These are phyloP conservation scores for Pilatotrama ljubarskyi DNA, from an alignment of 768 basidiomycete genomes.

Conservation along the genomic window DNA sequence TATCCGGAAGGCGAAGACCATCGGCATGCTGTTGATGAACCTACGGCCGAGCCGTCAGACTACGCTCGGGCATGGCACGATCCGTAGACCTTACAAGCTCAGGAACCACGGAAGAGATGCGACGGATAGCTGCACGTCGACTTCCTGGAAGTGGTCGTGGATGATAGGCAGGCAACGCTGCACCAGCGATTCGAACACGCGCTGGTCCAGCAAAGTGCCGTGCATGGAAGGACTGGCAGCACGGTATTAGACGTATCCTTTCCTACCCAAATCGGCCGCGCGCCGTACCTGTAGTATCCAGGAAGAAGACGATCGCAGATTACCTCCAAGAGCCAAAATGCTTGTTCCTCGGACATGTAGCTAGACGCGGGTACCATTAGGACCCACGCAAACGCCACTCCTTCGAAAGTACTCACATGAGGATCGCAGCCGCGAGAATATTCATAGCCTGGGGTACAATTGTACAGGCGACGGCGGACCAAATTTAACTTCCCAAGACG, in stretches of 20 bases:
- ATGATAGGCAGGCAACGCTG: constrained; percentile 88
- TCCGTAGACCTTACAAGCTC: constrained; percentile 70
- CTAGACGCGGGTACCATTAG: constrained; percentile 43
- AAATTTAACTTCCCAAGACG: constrained; percentile 11
- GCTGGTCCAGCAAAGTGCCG: constrained; percentile 96
- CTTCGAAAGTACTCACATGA: constrained; percentile 59
- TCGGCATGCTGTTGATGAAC: constrained; percentile 92
- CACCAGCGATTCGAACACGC: constrained; percentile 95
- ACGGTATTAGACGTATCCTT: not conserved
- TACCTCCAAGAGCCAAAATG: constrained; percentile 95
- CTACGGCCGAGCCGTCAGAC: constrained; percentile 36
- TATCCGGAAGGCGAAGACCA: constrained; percentile 97
- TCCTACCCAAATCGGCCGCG: no score
- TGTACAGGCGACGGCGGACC: not conserved
- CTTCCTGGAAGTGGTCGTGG: constrained; percentile 85
- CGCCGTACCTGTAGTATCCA: constrained; percentile 88
- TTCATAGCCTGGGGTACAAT: constrained; percentile 81
- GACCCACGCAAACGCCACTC: not conserved
- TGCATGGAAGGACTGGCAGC: constrained; percentile 89
- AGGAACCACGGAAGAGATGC: constrained; percentile 98
- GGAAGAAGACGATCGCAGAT: constrained; percentile 93
- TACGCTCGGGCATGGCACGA: constrained; percentile 23
- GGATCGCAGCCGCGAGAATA: constrained; percentile 91
- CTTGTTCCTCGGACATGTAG: constrained; percentile 98
- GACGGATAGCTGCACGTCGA: constrained; percentile 96